phyloP scores from a whole-genome alignment of 2,329 filamentous ascomycete species.

The Phialophora expanda region DNA sequence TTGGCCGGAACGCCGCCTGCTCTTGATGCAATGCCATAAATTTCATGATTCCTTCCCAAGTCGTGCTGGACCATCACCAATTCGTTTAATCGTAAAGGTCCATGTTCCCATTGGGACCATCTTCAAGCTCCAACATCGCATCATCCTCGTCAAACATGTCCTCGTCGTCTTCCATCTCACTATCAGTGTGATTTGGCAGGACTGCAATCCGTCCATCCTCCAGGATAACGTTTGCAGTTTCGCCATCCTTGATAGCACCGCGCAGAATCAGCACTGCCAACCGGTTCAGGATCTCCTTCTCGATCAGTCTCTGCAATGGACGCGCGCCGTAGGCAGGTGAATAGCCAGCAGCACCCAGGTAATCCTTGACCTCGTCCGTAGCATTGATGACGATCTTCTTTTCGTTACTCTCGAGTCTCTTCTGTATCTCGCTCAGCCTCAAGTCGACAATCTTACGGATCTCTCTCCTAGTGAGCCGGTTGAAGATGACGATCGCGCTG shows the following conservation, averaged over 20 bases:
- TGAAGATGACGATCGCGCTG: constrained; percentile 96
- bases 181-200: constrained; percentile 77
- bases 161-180: constrained; percentile 65
- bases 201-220: constrained; percentile 74
- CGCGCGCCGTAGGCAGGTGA: constrained; percentile 93
- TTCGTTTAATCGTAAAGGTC: constrained; percentile 64
- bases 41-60: constrained; percentile 1
- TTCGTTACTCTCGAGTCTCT: constrained; percentile 81
- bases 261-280: constrained; percentile 89
- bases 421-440: constrained; percentile 85
- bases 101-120: constrained; percentile 56
- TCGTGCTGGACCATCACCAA: background rate
- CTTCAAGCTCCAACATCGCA: constrained; percentile 72
- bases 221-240: constrained; percentile 78
- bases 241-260: constrained; percentile 82
- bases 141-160: constrained; percentile 81
- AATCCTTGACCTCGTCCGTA: constrained; percentile 85
- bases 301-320: constrained; percentile 85
- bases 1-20: constrained; percentile 5
- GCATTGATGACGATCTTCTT: constrained; percentile 86
- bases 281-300: constrained; percentile 95
- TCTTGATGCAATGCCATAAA: constrained; percentile 13
- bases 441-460: constrained; percentile 97
- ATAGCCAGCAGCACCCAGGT: constrained; percentile 88
- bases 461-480: constrained; percentile 85